A percentile compares a stretch with the other conserved stretches of the same genome.
phyloP scores from a whole-genome alignment of 768 basidiomycete genomes.

The Dacryopinax primogenitus region DNA sequence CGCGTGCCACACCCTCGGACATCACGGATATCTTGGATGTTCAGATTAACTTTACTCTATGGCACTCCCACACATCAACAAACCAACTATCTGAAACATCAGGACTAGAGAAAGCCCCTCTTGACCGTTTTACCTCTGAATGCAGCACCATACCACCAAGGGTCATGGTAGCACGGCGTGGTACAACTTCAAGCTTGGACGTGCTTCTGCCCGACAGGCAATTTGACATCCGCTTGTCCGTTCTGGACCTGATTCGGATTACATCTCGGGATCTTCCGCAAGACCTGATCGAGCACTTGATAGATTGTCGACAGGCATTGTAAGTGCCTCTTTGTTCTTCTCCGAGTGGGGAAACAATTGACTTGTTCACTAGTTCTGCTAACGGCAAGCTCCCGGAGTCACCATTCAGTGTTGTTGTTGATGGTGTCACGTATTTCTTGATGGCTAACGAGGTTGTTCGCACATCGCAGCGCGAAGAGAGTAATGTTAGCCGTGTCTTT shows the following conservation, averaged over 20 bases:
- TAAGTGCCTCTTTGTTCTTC: conserved; percentile 22
- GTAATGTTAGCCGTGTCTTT: not conserved
- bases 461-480: conserved; percentile 1
- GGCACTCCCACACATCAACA: not conserved
- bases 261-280: conserved; percentile 29
- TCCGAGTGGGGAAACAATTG: not conserved
- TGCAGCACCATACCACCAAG: conserved; percentile 30
- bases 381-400: conserved; percentile 25
- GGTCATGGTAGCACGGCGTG: conserved; percentile 26
- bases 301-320: conserved; percentile 32
- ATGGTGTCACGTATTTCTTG: conserved; percentile 36
- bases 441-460: conserved; percentile 35
- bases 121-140: conserved; percentile 17
- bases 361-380: conserved; percentile 26
- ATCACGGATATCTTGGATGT: not conserved
- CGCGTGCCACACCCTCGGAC: no score
- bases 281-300: conserved; percentile 33
- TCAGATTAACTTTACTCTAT: not conserved
- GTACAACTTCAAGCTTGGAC: conserved; percentile 5
- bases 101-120: not conserved
- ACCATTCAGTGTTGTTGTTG: conserved; percentile 33
- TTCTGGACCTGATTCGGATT: conserved; percentile 28
- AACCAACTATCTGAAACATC: conserved; percentile 7
- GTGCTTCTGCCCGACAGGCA: conserved; percentile 28
- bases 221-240: conserved; percentile 44